phyloP scores from a whole-genome alignment of 75 land plant genomes.

The Cryptomeria japonica region DNA sequence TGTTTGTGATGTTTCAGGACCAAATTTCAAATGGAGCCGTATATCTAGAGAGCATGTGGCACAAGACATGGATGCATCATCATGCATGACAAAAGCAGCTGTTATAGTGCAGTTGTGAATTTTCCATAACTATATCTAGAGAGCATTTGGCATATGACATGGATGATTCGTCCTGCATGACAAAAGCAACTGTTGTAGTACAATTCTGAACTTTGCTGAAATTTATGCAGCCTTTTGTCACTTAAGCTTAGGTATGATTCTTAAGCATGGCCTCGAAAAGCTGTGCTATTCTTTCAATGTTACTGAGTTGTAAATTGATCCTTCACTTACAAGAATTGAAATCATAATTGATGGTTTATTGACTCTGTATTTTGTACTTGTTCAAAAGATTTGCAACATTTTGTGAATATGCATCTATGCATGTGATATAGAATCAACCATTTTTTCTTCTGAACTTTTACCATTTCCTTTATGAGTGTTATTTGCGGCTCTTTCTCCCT shows the following conservation, averaged over 20 bases:
- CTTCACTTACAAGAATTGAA: neutral
- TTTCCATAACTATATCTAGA: constrained; percentile 29
- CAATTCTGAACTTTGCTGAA: constrained; percentile 30
- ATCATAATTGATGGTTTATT: neutral
- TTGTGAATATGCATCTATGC: neutral
- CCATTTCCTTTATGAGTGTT: no score
- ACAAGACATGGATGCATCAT: constrained; percentile 67
- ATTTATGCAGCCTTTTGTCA: neutral
- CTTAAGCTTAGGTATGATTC: constrained; percentile 1
- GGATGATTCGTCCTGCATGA: constrained; percentile 68
- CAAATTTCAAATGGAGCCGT: constrained; percentile 45
- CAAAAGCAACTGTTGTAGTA: constrained; percentile 68
- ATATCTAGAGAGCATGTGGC: constrained; percentile 59
- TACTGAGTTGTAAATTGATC: neutral
- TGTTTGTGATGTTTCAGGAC: constrained; percentile 46
- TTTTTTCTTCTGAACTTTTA: neutral
- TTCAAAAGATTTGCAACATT: neutral
- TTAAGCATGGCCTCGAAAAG: constrained; percentile 3
- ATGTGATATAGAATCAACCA: neutral
- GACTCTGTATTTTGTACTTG: neutral
- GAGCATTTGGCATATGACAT: constrained; percentile 49
- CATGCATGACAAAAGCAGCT: constrained; percentile 72
- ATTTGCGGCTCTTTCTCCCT: neutral
- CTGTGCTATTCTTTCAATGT: constrained; percentile 6
- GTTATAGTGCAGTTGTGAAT: constrained; percentile 57